A percentile compares a stretch with the other conserved stretches of the same genome.
Evolutionary conservation across 2,329 filamentous ascomycete species (phyloP).

Genomic region (Sporothrix mexicana): DNA sequence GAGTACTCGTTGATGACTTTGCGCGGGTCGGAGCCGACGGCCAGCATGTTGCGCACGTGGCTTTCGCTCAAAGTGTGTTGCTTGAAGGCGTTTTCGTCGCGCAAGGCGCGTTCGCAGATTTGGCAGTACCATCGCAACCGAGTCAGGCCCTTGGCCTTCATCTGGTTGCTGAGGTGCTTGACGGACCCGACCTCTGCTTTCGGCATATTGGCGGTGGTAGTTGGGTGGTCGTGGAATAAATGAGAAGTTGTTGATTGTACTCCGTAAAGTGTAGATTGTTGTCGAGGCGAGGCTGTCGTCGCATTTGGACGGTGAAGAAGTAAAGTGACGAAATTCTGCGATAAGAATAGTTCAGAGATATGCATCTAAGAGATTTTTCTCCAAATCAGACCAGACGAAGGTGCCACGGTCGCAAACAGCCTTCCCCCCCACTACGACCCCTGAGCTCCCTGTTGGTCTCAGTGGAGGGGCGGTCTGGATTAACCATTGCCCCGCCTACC

Average conservation of each 20-base stretch:
- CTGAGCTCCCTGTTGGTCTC: constrained; percentile 27
- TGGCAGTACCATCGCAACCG: constrained; percentile 90
- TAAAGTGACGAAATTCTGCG: constrained; percentile 19
- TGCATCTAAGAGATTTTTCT: background rate
- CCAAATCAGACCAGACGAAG: background rate
- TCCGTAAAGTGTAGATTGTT: background rate
- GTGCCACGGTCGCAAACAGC: constrained; percentile 24
- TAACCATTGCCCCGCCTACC: constrained; percentile 38
- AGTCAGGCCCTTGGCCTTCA: constrained; percentile 73
- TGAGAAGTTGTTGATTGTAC: background rate
- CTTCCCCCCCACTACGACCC: constrained; percentile 26
- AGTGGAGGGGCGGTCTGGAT: constrained; percentile 36
- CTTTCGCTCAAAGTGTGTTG: constrained; percentile 84
- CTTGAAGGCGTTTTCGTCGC: constrained; percentile 88
- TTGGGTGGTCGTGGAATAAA: background rate
- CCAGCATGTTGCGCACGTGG: constrained; percentile 86
- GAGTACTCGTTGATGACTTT: constrained; percentile 84
- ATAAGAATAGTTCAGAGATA: background rate
- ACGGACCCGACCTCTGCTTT: constrained; percentile 90
- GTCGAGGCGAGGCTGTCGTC: background rate
- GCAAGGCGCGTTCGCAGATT: constrained; percentile 74
- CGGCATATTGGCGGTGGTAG: constrained; percentile 64
- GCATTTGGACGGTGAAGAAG: constrained; percentile 23
- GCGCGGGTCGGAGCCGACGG: constrained; percentile 85
- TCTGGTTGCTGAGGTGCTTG: constrained; percentile 89